phyloP scores from a whole-genome alignment of 202 grass and related monocot species.

The Schoenoplectus tabernaemontani region DNA sequence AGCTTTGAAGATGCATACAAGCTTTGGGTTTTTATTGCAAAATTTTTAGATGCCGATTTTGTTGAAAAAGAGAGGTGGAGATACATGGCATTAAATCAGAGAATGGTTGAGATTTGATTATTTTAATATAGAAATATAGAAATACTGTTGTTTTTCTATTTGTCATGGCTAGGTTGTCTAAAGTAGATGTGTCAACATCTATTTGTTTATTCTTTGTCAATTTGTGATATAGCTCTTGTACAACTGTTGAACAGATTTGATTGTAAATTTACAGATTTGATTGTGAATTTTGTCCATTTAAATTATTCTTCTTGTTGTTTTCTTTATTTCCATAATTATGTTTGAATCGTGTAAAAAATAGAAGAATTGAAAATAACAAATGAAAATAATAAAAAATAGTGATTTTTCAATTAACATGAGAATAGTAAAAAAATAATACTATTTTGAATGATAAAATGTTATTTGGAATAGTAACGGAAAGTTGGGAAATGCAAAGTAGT shows the following conservation, averaged over 20 bases:
- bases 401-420: no score
- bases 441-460: no score
- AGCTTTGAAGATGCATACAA: slow-evolving; percentile 90
- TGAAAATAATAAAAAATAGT: no score
- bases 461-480: no score
- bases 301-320: no score
- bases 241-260: neutral
- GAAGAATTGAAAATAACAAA: no score
- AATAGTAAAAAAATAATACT: no score
- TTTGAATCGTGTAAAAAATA: no score
- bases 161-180: neutral
- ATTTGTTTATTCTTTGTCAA: slow-evolving; percentile 12
- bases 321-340: no score
- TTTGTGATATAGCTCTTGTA: neutral
- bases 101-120: slow-evolving; percentile 53
- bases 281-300: neutral
- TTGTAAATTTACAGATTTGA: neutral
- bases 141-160: neutral
- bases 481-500: no score
- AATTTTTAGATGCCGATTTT: slow-evolving; percentile 86
- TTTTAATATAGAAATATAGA: neutral
- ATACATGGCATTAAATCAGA: slow-evolving; percentile 86
- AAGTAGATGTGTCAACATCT: neutral
- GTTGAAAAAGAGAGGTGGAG: slow-evolving; percentile 95
- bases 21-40: slow-evolving; percentile 86